Percentiles rank a stretch among this genome's conserved stretches.
Conservation (phyloP, 805 yeast species). For the Ogataea paradorogensis region DNA sequence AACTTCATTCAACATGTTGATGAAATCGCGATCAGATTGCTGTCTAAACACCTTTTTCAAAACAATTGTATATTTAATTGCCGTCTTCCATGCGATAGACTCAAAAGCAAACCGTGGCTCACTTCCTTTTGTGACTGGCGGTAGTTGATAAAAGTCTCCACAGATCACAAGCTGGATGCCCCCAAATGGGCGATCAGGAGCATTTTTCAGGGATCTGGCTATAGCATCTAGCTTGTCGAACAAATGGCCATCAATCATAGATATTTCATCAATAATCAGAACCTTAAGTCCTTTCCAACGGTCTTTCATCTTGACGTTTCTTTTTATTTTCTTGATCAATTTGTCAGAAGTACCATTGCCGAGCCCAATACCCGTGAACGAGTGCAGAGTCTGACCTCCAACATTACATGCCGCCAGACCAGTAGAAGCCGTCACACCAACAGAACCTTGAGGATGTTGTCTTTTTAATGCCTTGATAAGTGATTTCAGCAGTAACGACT, state of each 20-base stretch:
- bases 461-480: constrained; percentile 52
- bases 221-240: constrained; percentile 62
- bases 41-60: constrained; percentile 71
- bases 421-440: constrained; percentile 81
- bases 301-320: constrained; percentile 45
- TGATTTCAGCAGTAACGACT: constrained; percentile 75
- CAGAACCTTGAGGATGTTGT: constrained; percentile 46
- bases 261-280: constrained; percentile 71
- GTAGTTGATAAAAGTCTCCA: constrained; percentile 82
- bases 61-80: constrained; percentile 56
- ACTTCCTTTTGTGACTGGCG: constrained; percentile 55
- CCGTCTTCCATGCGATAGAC: constrained; percentile 55
- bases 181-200: constrained; percentile 58
- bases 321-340: constrained; percentile 50
- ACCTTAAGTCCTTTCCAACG: constrained; percentile 61
- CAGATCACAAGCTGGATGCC: constrained; percentile 74
- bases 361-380: constrained; percentile 75
- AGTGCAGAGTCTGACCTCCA: constrained; percentile 75
- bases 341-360: constrained; percentile 52
- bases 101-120: constrained; percentile 60
- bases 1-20: constrained; percentile 73
- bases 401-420: constrained; percentile 82
- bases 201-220: constrained; percentile 48
- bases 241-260: constrained; percentile 73
- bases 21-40: constrained; percentile 65